Percentiles rank a stretch among this genome's conserved stretches.
Evolutionary conservation across 345 rosid species (phyloP).

Genomic region (Excoecaria agallocha): DNA sequence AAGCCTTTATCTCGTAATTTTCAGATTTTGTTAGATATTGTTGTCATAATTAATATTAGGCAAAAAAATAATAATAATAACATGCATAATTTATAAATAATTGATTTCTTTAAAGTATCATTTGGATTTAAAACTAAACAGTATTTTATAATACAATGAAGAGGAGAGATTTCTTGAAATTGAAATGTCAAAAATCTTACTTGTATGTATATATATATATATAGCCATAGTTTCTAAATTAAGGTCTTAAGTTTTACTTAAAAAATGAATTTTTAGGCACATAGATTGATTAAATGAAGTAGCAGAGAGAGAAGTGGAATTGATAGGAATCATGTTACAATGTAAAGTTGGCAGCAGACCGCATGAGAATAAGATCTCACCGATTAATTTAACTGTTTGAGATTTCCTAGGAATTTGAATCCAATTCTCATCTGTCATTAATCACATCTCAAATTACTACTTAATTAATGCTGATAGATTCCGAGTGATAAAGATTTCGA

Average conservation of each 20-base stretch:
- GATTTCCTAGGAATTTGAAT: conserved; percentile 33
- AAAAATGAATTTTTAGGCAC: not conserved
- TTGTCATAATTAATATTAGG: too few species aligned
- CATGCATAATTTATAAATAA: too few species aligned
- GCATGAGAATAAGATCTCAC: conserved; percentile 35
- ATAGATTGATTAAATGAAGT: not conserved
- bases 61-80: too few species aligned
- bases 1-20: not conserved
- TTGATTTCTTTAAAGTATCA: too few species aligned
- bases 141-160: too few species aligned
- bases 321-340: conserved; percentile 16
- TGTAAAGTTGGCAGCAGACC: conserved; percentile 37
- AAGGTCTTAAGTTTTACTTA: not conserved
- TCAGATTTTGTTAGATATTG: not conserved
- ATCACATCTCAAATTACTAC: conserved; percentile 1
- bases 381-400: conserved; percentile 25
- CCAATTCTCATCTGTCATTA: conserved; percentile 24
- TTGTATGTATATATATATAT: too few species aligned
- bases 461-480: not conserved
- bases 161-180: too few species aligned
- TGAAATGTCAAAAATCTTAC: too few species aligned
- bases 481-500: too few species aligned
- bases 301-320: not conserved
- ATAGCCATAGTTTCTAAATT: too few species aligned
- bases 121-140: too few species aligned